Evolutionary conservation across 1,284 basidiomycete genomes (phyloP).

Genomic region (Sporisorium graminicola): DNA sequence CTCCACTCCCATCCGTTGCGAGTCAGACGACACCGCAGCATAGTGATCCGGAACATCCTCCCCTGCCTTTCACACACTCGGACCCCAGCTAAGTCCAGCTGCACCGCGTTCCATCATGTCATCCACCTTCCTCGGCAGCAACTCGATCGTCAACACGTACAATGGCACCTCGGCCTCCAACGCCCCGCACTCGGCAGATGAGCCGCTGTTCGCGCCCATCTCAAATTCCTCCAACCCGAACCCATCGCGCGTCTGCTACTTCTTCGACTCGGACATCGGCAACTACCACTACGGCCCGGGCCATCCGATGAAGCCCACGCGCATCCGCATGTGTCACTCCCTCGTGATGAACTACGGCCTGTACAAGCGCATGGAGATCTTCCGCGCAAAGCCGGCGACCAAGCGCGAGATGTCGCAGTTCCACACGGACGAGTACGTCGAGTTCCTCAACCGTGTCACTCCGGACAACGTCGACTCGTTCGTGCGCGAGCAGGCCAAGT

Average conservation of each 20-base stretch:
- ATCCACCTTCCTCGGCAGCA: slow-evolving; percentile 49
- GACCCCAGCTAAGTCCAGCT: no score
- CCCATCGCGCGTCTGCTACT: slow-evolving; percentile 68
- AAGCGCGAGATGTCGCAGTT: slow-evolving; percentile 98
- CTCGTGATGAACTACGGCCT: slow-evolving; percentile 98
- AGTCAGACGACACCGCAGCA: background rate
- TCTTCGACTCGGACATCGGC: slow-evolving; percentile 91
- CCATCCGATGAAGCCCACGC: slow-evolving; percentile 73
- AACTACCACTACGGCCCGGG: slow-evolving; percentile 99
- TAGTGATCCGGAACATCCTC: background rate
- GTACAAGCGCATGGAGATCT: slow-evolving; percentile 72
- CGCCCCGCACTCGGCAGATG: slow-evolving; percentile 19
- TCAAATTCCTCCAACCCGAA: slow-evolving; percentile 49
- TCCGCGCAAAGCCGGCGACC: slow-evolving; percentile 95
- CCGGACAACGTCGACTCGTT: slow-evolving; percentile 88
- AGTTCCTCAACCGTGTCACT: slow-evolving; percentile 85
- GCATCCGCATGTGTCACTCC: slow-evolving; percentile 99
- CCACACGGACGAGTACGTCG: slow-evolving; percentile 93
- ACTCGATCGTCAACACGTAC: slow-evolving; percentile 47
- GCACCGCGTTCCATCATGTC: slow-evolving; percentile 50
- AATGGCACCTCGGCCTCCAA: slow-evolving; percentile 18
- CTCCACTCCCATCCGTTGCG: background rate
- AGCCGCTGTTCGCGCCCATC: slow-evolving; percentile 54
- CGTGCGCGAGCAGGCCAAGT: slow-evolving; percentile 95
- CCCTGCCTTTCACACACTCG: no score